Evolutionary conservation across 2,329 filamentous ascomycete species (phyloP), one percentile per base, ranked within the genome.

Genomic region (Paraphoma sp.): DNA sequence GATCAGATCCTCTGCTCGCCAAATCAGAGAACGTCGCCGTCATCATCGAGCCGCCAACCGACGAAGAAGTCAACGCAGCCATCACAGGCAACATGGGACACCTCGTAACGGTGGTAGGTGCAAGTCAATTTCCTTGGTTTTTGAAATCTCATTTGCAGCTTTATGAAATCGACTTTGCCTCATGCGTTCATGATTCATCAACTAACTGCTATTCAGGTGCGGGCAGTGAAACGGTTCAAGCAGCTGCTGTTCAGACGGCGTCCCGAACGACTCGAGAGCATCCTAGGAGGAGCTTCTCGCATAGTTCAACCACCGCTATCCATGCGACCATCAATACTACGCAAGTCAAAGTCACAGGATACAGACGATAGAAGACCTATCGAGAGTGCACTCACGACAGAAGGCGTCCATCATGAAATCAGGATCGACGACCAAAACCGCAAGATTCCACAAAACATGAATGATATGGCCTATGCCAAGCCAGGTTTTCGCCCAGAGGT

Each of bases 31-130:
- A 99, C 67, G 96, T 91, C 43, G 86, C 89, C 10, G 84, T 93
- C 62, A 80, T 92, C 14, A 83, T 98, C 31, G 91, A 93, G 59
- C 86, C 88, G 5, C 94, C 94, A 0, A 98, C 94, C 54, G 91
- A 95, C 65, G 88, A 93, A 53, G 95, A 99, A 78, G 86, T 97
- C 71, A 92, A 92, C 68, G 87, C 90, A 62, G 95, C 95, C 12
- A 96, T 98, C 62, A 98, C 95, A 2, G 87, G 86, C 23, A 96
- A 93, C 70, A 93, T 98, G 85, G 89, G 89, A 56, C 89, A 95
- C 71, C 83, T 98, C 2, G 82, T 98, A 54, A 91, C 88, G 50
- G 91, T 98, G 63, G 90, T 92, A 83, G 57, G 77, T 74, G 40
- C 33, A 48, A 14, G 51, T 45, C 16, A 12, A 30, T 61, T 38